Evolutionary conservation across 164 flowering plant genomes (phyloP).

Genomic region (Santalum album): DNA sequence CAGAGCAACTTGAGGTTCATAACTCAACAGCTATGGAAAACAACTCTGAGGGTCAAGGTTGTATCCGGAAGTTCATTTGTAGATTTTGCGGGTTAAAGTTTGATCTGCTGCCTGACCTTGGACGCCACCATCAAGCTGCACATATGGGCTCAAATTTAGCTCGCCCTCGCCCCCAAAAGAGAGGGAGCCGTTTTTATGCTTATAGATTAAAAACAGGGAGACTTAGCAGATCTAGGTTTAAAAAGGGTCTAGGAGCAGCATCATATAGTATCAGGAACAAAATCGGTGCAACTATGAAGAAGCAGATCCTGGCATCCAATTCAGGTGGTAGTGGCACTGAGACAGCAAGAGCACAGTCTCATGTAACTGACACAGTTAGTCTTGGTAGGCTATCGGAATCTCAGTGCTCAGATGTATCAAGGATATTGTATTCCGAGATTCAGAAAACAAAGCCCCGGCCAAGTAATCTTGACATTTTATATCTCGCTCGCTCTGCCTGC

Average conservation of each 20-base stretch:
- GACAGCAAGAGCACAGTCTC: conserved; percentile 23
- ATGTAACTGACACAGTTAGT: conserved; percentile 27
- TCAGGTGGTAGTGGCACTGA: conserved; percentile 20
- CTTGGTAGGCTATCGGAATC: conserved; percentile 51
- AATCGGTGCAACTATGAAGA: conserved; percentile 37
- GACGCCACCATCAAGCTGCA: conserved; percentile 97
- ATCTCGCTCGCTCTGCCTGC: conserved; percentile 71
- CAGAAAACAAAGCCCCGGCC: conserved; percentile 70
- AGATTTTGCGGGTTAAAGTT: conserved; percentile 85
- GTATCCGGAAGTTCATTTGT: conserved; percentile 47
- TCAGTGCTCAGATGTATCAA: conserved; percentile 67
- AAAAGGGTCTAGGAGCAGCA: conserved; percentile 47
- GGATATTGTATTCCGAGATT: conserved; percentile 52
- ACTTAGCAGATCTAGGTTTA: conserved; percentile 54
- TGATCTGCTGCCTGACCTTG: conserved; percentile 95
- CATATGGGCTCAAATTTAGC: conserved; percentile 62
- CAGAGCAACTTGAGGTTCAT: conserved; percentile 19
- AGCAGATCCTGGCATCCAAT: conserved; percentile 45
- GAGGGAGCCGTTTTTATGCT: conserved; percentile 41
- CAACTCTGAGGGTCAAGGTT: conserved; percentile 26
- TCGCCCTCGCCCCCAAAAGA: conserved; percentile 38
- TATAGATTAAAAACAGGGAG: conserved; percentile 63
- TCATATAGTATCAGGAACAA: conserved; percentile 55
- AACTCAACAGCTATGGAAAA: conserved; percentile 24
- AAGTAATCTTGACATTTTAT: conserved; percentile 62